Percentiles rank a stretch among this genome's conserved stretches.
Conservation (phyloP, 768 basidiomycete species). For the Boletus reticulatus region DNA sequence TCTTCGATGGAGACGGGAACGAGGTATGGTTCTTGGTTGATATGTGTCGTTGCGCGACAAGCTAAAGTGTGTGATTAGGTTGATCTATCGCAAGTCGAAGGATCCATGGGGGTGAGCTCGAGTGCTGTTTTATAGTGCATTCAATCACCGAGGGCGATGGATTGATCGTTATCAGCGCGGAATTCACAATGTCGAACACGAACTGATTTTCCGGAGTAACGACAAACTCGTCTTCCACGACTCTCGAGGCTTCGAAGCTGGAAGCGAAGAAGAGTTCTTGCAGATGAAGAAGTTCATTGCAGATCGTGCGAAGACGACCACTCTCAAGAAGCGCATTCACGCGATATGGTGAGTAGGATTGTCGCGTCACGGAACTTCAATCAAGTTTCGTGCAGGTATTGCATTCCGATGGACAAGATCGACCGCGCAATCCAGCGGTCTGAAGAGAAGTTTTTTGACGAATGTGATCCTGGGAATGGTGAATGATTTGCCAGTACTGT, state of each 20-base stretch:
- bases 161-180: background rate
- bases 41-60: background rate
- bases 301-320: background rate
- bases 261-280: background rate
- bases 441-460: background rate
- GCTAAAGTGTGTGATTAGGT: background rate
- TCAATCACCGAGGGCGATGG: too few species aligned
- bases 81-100: background rate
- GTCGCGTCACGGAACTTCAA: background rate
- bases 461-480: background rate
- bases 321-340: background rate
- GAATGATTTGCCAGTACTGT: background rate
- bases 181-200: background rate
- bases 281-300: background rate
- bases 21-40: background rate
- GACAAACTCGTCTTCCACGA: constrained; percentile 5
- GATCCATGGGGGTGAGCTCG: background rate
- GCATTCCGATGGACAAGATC: constrained; percentile 5
- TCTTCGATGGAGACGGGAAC: constrained; percentile 1
- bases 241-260: background rate
- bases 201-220: constrained; percentile 3
- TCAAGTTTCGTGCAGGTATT: background rate
- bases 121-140: too few species aligned
- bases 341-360: background rate
- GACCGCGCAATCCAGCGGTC: background rate